Percentiles rank a stretch among this genome's conserved stretches.
phyloP scores from a whole-genome alignment of 1,284 basidiomycete species.

The Naganishia sp. region DNA sequence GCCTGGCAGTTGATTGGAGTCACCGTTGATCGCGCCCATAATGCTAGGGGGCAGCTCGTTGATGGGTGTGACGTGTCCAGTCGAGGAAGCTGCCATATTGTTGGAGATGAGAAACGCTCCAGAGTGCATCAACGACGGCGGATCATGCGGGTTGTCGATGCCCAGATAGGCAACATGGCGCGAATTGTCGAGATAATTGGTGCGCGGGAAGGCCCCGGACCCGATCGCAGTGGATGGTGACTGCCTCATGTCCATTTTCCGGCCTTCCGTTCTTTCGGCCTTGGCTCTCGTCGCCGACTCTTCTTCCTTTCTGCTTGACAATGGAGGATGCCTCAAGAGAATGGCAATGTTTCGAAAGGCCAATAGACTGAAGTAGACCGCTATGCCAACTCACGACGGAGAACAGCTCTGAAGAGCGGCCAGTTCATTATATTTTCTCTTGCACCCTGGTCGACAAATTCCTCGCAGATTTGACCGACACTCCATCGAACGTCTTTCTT shows the following conservation, averaged over 20 bases:
- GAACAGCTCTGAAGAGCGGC: no score
- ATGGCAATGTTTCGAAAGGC: no score
- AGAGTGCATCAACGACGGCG: slow-evolving; percentile 12
- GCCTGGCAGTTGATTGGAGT: neutral
- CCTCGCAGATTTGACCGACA: no score
- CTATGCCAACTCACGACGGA: no score
- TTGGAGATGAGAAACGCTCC: slow-evolving; percentile 25
- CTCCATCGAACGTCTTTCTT: no score
- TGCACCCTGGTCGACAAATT: no score
- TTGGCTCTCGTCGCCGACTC: no score
- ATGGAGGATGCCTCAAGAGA: no score
- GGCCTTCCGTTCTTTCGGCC: no score
- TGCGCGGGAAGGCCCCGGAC: neutral
- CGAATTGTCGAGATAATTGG: neutral
- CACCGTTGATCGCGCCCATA: neutral
- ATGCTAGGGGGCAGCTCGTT: slow-evolving; percentile 20
- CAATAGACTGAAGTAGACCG: no score
- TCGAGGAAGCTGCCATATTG: slow-evolving; percentile 18
- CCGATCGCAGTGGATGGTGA: slow-evolving; percentile 8
- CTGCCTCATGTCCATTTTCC: neutral
- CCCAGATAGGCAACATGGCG: neutral
- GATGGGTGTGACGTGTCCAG: slow-evolving; percentile 16
- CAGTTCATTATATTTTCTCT: no score
- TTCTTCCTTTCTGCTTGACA: no score
- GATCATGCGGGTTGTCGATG: neutral